Evolutionary conservation across 2,329 filamentous ascomycete species (phyloP), one percentile per base, ranked within the genome.

Genomic region (Claviceps monticola): DNA sequence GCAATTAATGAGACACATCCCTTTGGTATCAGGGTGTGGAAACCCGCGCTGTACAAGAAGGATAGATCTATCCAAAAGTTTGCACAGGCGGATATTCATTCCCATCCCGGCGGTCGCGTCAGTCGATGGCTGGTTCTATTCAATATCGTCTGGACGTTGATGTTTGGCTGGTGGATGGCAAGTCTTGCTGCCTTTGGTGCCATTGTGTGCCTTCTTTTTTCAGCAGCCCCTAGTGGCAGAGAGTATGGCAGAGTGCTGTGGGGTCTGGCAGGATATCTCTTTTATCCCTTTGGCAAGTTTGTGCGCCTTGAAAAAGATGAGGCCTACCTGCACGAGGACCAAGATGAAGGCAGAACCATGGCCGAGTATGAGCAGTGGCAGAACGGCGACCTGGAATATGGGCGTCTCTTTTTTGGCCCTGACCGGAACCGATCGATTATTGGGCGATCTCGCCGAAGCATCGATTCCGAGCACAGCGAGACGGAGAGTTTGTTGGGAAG

Each of bases 301-400:
- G 88, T 98, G 56, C 86, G 89, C 46, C 77, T 98, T 39, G 84
- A 95, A 64, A 87, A 91, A 65, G 93, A 98, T 59, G 93, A 97
- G 63, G 85, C 86, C 44, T 98, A 98, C 64, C 75, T 88, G 47
- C 86, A 96, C 55, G 93, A 98, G 69, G 93, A 98, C 61, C 82
- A 93, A 62, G 90, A 91, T 42, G 93, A 98, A 68, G 93, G 93
- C 19, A 82, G 93, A 62, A 97, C 90, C 70, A 96, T 98, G 62
- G 94, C 88, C 61, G 93, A 98, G 71, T 98, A 98, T 64, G 93
- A 98, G 67, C 89, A 95, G 69, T 98, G 93, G 93, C 93, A 98
- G 70, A 96, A 83, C 63, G 93, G 93, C 49, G 93, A 98, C 62
- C 78, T 98, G 37, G 93, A 98, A 67, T 89, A 97, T 65, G 93